Percentiles rank a stretch among this genome's conserved stretches.
Evolutionary conservation across 768 basidiomycete genomes (phyloP).

Genomic region (Saitozyma podzolica): DNA sequence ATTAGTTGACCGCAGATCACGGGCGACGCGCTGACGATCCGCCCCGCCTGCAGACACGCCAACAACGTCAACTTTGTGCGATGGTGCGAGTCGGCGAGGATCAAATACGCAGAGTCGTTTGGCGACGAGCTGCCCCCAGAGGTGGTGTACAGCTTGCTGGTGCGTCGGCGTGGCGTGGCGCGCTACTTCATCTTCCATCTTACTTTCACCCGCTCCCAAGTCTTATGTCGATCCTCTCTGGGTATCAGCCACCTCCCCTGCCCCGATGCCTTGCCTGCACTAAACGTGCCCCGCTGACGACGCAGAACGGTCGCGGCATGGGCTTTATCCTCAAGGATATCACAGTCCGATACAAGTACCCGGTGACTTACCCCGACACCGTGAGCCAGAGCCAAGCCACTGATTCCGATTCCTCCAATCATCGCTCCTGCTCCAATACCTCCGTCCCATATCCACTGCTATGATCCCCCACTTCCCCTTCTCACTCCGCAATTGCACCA

Average conservation of each 20-base stretch:
- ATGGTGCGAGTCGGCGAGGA: slow-evolving; percentile 42
- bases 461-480: no score
- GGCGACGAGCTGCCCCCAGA: slow-evolving; percentile 23
- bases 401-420: no score
- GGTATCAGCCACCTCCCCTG: neutral
- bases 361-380: slow-evolving; percentile 43
- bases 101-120: slow-evolving; percentile 31
- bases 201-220: neutral
- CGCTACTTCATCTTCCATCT: no score
- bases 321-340: slow-evolving; percentile 45
- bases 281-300: slow-evolving; percentile 4
- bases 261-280: no score
- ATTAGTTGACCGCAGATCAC: neutral
- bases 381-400: slow-evolving; percentile 14
- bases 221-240: neutral
- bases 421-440: no score
- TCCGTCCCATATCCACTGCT: no score
- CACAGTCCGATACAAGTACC: slow-evolving; percentile 33
- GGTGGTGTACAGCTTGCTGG: slow-evolving; percentile 26
- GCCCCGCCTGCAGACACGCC: slow-evolving; percentile 27
- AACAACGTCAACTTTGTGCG: slow-evolving; percentile 42
- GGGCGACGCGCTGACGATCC: neutral
- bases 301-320: slow-evolving; percentile 33
- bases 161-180: slow-evolving; percentile 11
- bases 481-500: no score